A percentile compares a stretch with the other conserved stretches of the same genome.
phyloP scores from a whole-genome alignment of 2,329 filamentous ascomycete species.

The Sporothrix inflata region DNA sequence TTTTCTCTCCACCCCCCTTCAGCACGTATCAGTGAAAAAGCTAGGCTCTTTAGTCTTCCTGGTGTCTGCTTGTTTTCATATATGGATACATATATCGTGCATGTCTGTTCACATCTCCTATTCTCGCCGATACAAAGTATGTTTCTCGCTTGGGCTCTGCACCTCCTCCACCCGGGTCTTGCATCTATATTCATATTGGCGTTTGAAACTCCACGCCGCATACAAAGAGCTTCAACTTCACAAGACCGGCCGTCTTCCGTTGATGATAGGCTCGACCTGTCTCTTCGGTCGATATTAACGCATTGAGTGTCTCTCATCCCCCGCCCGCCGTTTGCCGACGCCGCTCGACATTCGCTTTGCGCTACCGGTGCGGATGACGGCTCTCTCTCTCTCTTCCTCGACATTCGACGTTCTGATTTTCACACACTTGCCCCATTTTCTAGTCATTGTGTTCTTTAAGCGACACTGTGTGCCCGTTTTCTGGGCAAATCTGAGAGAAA shows the following conservation, averaged over 20 bases:
- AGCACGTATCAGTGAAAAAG: not conserved
- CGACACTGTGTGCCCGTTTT: not conserved
- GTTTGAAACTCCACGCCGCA: constrained; percentile 1
- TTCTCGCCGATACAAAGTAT: not conserved
- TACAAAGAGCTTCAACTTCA: not conserved
- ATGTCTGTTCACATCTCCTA: constrained; percentile 3
- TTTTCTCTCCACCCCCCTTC: constrained; percentile 9
- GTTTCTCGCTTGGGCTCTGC: constrained; percentile 16
- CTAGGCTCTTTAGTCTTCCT: not conserved
- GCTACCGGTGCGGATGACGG: constrained; percentile 3
- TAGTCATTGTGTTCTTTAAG: not conserved
- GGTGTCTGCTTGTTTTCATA: constrained; percentile 20
- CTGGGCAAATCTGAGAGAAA: no score
- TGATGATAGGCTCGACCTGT: constrained; percentile 18
- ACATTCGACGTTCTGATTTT: constrained; percentile 10
- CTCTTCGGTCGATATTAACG: constrained; percentile 23
- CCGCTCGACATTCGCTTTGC: constrained; percentile 7
- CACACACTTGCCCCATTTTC: not conserved
- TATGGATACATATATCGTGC: constrained; percentile 27
- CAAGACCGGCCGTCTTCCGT: not conserved
- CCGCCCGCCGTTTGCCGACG: constrained; percentile 17
- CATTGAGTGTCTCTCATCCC: not conserved
- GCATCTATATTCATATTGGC: constrained; percentile 22
- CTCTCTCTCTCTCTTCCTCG: not conserved
- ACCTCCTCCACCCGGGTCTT: not conserved